Conservation (phyloP, 2,329 filamentous ascomycete species). For the Onygena corvina region DNA sequence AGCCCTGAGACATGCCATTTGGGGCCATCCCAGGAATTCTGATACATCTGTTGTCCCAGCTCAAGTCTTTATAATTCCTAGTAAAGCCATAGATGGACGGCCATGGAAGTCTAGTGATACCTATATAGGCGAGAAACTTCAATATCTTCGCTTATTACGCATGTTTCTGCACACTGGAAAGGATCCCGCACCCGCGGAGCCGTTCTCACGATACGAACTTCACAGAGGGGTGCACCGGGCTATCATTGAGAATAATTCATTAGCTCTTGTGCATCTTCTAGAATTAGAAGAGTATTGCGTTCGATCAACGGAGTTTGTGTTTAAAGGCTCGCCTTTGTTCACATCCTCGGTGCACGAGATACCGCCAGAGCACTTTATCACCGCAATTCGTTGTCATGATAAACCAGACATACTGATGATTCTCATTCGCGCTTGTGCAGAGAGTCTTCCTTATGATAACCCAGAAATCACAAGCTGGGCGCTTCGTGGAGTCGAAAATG, state of each 20-base stretch:
- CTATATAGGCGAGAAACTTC: conserved; percentile 18
- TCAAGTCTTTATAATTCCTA: conserved; percentile 18
- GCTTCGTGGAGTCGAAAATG: not conserved
- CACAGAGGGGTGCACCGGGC: conserved; percentile 33
- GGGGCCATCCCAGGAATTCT: not conserved
- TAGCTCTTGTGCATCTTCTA: conserved; percentile 26
- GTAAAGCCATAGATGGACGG: conserved; percentile 22
- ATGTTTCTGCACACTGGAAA: conserved; percentile 10
- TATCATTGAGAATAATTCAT: conserved; percentile 24
- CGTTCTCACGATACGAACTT: conserved; percentile 16
- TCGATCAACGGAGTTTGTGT: conserved; percentile 14
- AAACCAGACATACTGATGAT: conserved; percentile 23
- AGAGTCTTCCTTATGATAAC: conserved; percentile 28
- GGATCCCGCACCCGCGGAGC: not conserved
- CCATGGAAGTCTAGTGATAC: conserved; percentile 16
- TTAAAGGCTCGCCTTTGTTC: not conserved
- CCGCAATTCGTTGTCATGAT: conserved; percentile 21
- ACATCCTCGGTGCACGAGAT: conserved; percentile 19
- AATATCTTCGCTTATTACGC: conserved; percentile 29
- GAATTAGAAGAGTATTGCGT: conserved; percentile 28
- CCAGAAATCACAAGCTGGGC: conserved; percentile 29
- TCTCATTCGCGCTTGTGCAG: conserved; percentile 29
- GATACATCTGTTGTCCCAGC: not conserved
- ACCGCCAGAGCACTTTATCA: conserved; percentile 26
- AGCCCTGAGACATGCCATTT: conserved; percentile 4